Base-by-base conservation (phyloP, 306 rosid species). In the Psophocarpus tetragonolobus region DNA sequence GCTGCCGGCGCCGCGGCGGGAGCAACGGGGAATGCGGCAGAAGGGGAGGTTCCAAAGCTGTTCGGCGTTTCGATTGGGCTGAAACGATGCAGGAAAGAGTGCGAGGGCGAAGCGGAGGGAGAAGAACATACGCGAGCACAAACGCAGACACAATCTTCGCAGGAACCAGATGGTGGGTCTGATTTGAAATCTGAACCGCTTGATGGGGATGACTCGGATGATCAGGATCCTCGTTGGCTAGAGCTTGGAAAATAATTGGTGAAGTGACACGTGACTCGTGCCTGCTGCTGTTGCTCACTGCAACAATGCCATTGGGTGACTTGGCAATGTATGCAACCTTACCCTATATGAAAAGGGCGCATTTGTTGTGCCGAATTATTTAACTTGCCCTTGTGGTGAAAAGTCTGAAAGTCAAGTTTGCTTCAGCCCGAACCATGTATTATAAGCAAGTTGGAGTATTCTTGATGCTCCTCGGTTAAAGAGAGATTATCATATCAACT, bases 21-120 rank as follows among this genome's bases (percentile, higher is more conserved):
- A 18, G 68, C 71, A 47, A 78, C 4, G 4, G 17, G 5, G 58
- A 50, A 56, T 9, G 50, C 48, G 24, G 77, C 32, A 24, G 80
- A 47, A 29, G 76, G 32, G 26, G 80, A 48, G 47, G 79, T 83
- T 57, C 96, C 93, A 12, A 90, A 82, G 74, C 65, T 95, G 71
- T 95, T 95, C 29, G 99, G 99, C 15, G 97, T 95, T 27, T 88
- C 97, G 1, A 91, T 95, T 71, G 97, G 96, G 9, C 60, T 70
- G 35, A 95, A 95, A 85, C 87, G 99, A 51, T 71, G 38, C 71
- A 86, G 97, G 73, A 85, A 77, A 13, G 88, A 91, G 20, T 75
- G 76, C 17, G 90, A 81, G 48, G 86, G 11, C 4, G 82, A 85
- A 8, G 78, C 60, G 14, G 91, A 78, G 36, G 82, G 54, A 8